Percentiles rank a stretch among this genome's conserved stretches.
Evolutionary conservation across 768 basidiomycete genomes (phyloP).

Genomic region (Termitomyces sp.): DNA sequence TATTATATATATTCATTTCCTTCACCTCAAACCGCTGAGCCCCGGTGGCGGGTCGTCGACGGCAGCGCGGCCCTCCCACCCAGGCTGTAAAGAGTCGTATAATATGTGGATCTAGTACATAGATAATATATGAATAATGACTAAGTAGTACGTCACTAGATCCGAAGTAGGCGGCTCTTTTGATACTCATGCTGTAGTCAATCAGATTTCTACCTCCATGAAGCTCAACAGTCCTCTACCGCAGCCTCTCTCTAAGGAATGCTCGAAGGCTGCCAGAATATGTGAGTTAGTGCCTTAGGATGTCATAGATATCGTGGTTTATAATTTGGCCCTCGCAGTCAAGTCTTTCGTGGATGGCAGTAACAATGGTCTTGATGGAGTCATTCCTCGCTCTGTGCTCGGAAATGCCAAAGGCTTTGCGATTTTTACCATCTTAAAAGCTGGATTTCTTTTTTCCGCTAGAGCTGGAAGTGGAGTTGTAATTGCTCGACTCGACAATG

Average conservation of each 20-base stretch:
- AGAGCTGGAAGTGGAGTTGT: slow-evolving; percentile 85
- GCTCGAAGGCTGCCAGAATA: slow-evolving; percentile 82
- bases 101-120: no score
- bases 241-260: slow-evolving; percentile 73
- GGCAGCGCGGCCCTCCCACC: no score
- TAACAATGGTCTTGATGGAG: slow-evolving; percentile 83
- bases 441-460: slow-evolving; percentile 66
- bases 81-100: no score
- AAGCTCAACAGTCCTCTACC: slow-evolving; percentile 46
- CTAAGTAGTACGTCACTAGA: not conserved
- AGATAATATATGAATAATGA: no score
- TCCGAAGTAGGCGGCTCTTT: not conserved
- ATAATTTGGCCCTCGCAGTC: slow-evolving; percentile 38
- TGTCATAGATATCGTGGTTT: not conserved
- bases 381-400: slow-evolving; percentile 45
- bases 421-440: slow-evolving; percentile 88
- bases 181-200: not conserved
- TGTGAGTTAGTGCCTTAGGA: slow-evolving; percentile 39
- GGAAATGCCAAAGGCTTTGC: slow-evolving; percentile 69
- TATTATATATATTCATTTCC: no score
- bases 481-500: slow-evolving; percentile 77
- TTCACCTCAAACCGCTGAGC: no score
- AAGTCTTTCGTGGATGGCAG: slow-evolving; percentile 76
- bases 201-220: slow-evolving; percentile 22
- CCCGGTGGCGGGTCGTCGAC: no score